These are phyloP conservation scores for Udeniomyces megalosporus DNA, from an alignment of 768 basidiomycete genomes.

Conservation along the genomic window DNA sequence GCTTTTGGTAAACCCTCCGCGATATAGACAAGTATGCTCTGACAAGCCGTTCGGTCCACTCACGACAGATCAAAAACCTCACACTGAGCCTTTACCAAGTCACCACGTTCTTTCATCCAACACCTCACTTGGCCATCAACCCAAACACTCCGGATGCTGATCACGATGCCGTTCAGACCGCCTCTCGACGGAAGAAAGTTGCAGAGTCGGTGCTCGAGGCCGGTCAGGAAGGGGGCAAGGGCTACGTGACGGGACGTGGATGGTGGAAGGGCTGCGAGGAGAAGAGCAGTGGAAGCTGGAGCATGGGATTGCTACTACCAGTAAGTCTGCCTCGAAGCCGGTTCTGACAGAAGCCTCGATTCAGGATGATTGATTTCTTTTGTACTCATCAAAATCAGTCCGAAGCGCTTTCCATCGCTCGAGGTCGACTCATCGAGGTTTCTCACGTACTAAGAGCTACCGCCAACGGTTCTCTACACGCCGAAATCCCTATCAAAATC, in stretches of 20 bases:
- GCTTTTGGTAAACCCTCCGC: neutral
- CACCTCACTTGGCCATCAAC: slow-evolving; percentile 27
- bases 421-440: slow-evolving; percentile 59
- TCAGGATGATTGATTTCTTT: no score
- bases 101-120: slow-evolving; percentile 48
- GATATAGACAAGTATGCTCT: no score
- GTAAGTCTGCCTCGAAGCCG: slow-evolving; percentile 35
- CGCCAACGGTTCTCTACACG: slow-evolving; percentile 44
- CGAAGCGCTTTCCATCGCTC: slow-evolving; percentile 50
- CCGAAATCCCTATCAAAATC: slow-evolving; percentile 56
- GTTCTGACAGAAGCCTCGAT: neutral
- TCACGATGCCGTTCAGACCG: slow-evolving; percentile 43
- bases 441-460: slow-evolving; percentile 53
- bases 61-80: slow-evolving; percentile 45
- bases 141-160: neutral
- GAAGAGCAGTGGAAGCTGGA: slow-evolving; percentile 46
- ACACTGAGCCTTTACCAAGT: slow-evolving; percentile 49
- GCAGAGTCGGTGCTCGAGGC: slow-evolving; percentile 50
- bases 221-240: slow-evolving; percentile 45
- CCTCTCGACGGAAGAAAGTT: slow-evolving; percentile 47
- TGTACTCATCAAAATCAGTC: no score
- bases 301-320: slow-evolving; percentile 54
- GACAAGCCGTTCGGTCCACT: no score
- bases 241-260: slow-evolving; percentile 62
- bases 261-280: slow-evolving; percentile 75